phyloP scores from a whole-genome alignment of 257 asterid genomes.

The Nemophila menziesii region DNA sequence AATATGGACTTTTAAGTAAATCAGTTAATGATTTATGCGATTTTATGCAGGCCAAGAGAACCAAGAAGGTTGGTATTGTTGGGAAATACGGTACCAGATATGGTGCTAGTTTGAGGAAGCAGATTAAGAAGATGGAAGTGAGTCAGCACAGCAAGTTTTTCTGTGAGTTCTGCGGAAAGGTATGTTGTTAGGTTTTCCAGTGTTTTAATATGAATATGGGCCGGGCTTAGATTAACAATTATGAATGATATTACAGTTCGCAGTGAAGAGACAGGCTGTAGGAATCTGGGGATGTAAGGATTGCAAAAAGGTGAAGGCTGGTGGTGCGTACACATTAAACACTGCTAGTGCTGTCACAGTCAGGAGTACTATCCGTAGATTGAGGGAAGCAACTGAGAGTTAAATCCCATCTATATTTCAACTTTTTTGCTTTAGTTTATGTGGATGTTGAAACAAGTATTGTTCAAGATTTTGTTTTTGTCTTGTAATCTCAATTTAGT shows the following conservation, averaged over 20 bases:
- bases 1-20: too few species aligned
- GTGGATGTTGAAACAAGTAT: too few species aligned
- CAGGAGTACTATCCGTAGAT: constrained; percentile 36
- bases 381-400: constrained; percentile 41
- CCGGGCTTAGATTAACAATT: background rate
- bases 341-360: constrained; percentile 41
- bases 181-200: background rate
- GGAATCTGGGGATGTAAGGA: constrained; percentile 47
- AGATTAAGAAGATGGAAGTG: constrained; percentile 44
- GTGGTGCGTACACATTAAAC: constrained; percentile 41
- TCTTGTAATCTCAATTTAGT: too few species aligned
- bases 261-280: constrained; percentile 38
- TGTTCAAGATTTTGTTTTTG: too few species aligned
- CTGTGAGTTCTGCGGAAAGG: constrained; percentile 45
- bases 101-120: constrained; percentile 42
- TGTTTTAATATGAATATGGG: background rate
- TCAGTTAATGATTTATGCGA: too few species aligned
- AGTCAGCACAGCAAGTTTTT: constrained; percentile 36
- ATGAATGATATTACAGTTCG: constrained; percentile 12
- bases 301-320: constrained; percentile 43
- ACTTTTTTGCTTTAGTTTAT: too few species aligned
- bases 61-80: constrained; percentile 84
- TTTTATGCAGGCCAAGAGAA: constrained; percentile 65
- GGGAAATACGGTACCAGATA: constrained; percentile 62
- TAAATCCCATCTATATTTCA: too few species aligned